phyloP scores from a whole-genome alignment of 148 eudicot genomes.

The Pouteria glomerata region DNA sequence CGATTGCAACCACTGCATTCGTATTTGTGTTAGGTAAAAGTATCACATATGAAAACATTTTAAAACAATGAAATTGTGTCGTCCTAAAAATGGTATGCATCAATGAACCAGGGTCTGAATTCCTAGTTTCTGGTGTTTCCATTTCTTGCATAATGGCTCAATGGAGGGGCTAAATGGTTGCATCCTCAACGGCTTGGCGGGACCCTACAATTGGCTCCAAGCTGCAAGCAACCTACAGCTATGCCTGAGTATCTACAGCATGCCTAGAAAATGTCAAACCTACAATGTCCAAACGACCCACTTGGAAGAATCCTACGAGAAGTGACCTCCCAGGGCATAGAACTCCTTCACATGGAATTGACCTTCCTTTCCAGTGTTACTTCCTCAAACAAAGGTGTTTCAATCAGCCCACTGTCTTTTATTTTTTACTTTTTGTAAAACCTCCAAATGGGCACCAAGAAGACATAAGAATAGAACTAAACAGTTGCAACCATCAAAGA shows the following conservation, averaged over 20 bases:
- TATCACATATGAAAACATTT: not conserved
- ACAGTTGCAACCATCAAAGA: not conserved
- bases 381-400: no score
- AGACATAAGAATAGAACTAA: not conserved
- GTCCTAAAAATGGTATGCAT: not conserved
- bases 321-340: not conserved
- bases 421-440: not conserved
- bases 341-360: not conserved
- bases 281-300: not conserved
- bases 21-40: not conserved
- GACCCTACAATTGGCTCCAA: not conserved
- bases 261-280: not conserved
- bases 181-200: not conserved
- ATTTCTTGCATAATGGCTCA: not conserved
- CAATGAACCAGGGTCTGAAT: not conserved
- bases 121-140: not conserved
- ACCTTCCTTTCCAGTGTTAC: no score
- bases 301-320: not conserved
- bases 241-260: not conserved
- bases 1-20: conserved; percentile 47
- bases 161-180: not conserved
- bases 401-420: not conserved
- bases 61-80: not conserved
- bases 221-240: not conserved
- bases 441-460: not conserved